A percentile compares a stretch with the other conserved stretches of the same genome.
These are phyloP conservation scores for Zygosaccharomyces rouxii DNA, from an alignment of 805 yeast genomes.

Conservation along the genomic window DNA sequence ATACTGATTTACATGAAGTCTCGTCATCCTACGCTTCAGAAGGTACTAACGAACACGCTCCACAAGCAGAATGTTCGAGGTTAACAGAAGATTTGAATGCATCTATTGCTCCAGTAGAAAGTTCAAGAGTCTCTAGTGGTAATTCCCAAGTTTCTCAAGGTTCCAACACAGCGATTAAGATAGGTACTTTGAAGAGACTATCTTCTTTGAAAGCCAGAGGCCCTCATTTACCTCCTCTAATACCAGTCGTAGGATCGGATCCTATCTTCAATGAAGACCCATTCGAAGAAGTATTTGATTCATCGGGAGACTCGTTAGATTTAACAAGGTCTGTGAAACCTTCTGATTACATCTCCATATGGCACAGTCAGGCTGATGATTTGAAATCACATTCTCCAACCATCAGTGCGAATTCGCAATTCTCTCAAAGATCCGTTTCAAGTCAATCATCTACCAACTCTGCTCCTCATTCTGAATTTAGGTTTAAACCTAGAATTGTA, in stretches of 20 bases:
- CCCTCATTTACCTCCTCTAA: constrained; percentile 13
- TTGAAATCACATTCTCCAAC: constrained; percentile 23
- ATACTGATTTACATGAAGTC: constrained; percentile 1
- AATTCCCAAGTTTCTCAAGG: neutral
- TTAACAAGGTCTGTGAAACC: constrained; percentile 17
- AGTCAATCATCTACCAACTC: constrained; percentile 14
- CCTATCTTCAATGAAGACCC: constrained; percentile 26
- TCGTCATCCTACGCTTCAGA: constrained; percentile 4
- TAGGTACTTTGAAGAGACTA: neutral
- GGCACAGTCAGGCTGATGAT: constrained; percentile 32
- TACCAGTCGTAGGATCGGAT: constrained; percentile 17
- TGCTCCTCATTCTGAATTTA: constrained; percentile 14
- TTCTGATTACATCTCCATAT: constrained; percentile 28
- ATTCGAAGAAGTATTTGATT: constrained; percentile 23
- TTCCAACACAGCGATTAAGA: neutral
- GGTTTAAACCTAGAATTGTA: constrained; percentile 29
- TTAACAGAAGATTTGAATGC: constrained; percentile 2
- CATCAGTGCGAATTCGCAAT: constrained; percentile 24
- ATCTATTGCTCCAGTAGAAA: neutral
- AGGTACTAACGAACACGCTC: neutral
- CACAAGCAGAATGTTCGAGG: neutral
- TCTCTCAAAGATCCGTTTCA: constrained; percentile 22
- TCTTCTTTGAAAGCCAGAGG: neutral
- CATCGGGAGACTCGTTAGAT: constrained; percentile 25
- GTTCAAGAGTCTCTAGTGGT: neutral